A percentile compares a stretch with the other conserved stretches of the same genome.
These are phyloP conservation scores for Phytophthora cactorum DNA, from an alignment of 352 stramenopile genomes.

Conservation along the genomic window DNA sequence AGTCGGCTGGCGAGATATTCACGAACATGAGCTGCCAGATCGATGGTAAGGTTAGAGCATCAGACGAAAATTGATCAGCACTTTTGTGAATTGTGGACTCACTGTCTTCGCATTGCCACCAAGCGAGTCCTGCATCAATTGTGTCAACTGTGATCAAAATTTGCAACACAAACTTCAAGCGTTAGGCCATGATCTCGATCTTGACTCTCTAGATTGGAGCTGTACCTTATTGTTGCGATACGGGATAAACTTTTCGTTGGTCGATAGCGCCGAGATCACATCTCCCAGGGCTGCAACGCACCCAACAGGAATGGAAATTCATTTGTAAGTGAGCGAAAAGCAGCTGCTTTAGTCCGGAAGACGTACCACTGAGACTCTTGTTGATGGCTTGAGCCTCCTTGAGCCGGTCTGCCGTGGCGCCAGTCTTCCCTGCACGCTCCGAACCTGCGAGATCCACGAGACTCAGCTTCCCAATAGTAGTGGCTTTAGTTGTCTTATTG, in stretches of 20 bases:
- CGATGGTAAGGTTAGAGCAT: not conserved
- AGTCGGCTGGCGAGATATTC: slow-evolving; percentile 90
- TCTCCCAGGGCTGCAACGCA: slow-evolving; percentile 77
- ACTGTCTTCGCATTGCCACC: slow-evolving; percentile 94
- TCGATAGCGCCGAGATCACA: slow-evolving; percentile 92
- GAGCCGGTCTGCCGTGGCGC: slow-evolving; percentile 81
- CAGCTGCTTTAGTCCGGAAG: not conserved
- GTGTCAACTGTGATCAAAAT: slow-evolving; percentile 67
- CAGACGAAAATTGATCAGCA: not conserved
- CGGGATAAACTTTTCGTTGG: slow-evolving; percentile 93
- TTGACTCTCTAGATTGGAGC: not conserved
- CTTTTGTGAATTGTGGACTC: slow-evolving; percentile 1
- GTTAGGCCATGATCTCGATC: not conserved
- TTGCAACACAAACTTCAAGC: too few species aligned
- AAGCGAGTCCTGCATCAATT: slow-evolving; percentile 94
- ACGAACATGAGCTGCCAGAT: slow-evolving; percentile 86
- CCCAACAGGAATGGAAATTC: not conserved
- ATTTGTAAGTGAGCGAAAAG: slow-evolving; percentile 2
- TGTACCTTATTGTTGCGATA: slow-evolving; percentile 93
- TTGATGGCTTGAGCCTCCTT: slow-evolving; percentile 92
- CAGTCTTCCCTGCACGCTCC: slow-evolving; percentile 88
- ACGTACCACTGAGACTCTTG: slow-evolving; percentile 85
- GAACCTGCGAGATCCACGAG: slow-evolving; percentile 91
- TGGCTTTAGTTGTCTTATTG: slow-evolving; percentile 90
- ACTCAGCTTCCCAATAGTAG: slow-evolving; percentile 81